These are phyloP conservation scores for Colletotrichum melonis DNA, from an alignment of 2,329 filamentous ascomycete genomes.

Conservation along the genomic window DNA sequence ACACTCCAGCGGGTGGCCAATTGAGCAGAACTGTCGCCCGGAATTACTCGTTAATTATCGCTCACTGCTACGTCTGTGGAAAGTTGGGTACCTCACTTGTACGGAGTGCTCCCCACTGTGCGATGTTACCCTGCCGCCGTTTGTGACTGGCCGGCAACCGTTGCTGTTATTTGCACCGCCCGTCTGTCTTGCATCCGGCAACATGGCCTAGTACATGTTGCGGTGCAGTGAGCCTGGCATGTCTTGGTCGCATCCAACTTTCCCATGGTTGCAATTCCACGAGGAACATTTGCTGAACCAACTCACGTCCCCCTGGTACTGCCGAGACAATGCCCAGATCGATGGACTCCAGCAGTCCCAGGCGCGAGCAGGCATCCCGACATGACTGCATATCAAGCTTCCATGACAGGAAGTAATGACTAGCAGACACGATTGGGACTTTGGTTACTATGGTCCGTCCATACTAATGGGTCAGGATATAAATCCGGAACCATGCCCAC, in stretches of 20 bases:
- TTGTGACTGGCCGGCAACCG: conserved; percentile 1
- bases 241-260: conserved; percentile 12
- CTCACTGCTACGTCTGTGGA: conserved; percentile 1
- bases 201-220: background rate
- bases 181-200: background rate
- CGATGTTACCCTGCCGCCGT: conserved; percentile 18
- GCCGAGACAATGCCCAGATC: conserved; percentile 29
- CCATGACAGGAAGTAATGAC: conserved; percentile 19
- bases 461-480: background rate
- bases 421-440: conserved; percentile 1
- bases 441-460: background rate
- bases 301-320: background rate
- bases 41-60: conserved; percentile 13
- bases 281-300: background rate
- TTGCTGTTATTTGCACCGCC: background rate
- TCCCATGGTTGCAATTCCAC: conserved; percentile 1
- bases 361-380: conserved; percentile 4
- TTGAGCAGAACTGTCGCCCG: background rate
- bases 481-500: background rate
- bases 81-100: too few species aligned
- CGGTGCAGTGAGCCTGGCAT: background rate
- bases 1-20: background rate
- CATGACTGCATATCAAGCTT: conserved; percentile 5
- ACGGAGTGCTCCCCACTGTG: background rate
- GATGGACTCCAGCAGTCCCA: background rate